Evolutionary conservation across 1,139 yeast species (phyloP), one percentile per base, ranked within the genome.

Genomic region (Candida sanyaensis): DNA sequence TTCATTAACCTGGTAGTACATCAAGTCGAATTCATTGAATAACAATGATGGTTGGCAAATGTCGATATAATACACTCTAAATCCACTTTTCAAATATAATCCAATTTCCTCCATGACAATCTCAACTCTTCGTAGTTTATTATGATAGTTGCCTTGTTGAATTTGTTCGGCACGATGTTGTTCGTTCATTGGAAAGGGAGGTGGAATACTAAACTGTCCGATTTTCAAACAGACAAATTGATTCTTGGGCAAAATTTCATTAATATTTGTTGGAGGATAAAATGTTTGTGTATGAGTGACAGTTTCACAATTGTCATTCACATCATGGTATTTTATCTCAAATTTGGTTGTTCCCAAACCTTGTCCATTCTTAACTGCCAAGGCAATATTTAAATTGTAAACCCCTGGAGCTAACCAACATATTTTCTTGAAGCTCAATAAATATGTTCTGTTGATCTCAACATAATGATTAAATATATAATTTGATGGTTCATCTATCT

Each of bases 291-390:
- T 27, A 24, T 28, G 9, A n/a, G 33, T 33, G 12, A 41, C 69
- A 8, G 66, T 53, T 1, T 58, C 53, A 13, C 56, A 50, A 12
- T 60, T 53, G 6, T 62, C 64, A 21, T 54, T 46, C 29, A 54
- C 64, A 40, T 63, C 59, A 50, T 51, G 61, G 54, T 57, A 70
- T 47, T 54, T 64, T 3, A 83, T 64, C 53, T 75, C 81, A 57
- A 83, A 81, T 54, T 77, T 76, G 12, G 84, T 79, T 8, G 86
- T 81, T 1, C 86, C 86, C 27, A 83, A 61, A 0, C 88, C 88
- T 52, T 73, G 69, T 0, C 83, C 81, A 43, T 71, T 72, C 43
- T 78, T 77, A n/a, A 81, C 67, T 4, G 79, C 76, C 17, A 83
- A 57, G 0, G 83, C 86, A 42, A 83, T 69, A 51, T 75, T 74